Base-by-base conservation (phyloP, 1,139 yeast genomes). In the Scheffersomyces segobiensis region DNA sequence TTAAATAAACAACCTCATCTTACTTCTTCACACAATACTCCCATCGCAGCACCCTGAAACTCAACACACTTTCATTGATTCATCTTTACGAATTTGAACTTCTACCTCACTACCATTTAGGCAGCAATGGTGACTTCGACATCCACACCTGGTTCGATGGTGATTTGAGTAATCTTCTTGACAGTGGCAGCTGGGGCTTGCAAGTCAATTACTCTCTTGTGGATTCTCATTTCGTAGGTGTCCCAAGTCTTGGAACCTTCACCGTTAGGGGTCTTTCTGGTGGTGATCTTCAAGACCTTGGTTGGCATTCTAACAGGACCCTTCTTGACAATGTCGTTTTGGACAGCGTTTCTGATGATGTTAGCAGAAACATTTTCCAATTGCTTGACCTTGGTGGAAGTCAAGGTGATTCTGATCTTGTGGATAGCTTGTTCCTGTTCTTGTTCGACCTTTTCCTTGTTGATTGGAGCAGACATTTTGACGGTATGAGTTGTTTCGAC, bases 221-320 rank as follows among this genome's bases (percentile, higher is more conserved):
- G 99, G 87, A 96, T 93, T 89, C 98, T 93, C 97, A 96, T 91
- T 87, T 96, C 99, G 83, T 88, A 96, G 75, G 96, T 85, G 82
- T 96, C 99, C 98, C 98, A 96, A 76, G 99, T 96, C 93, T 96
- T 95, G 75, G 99, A 95, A 93, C 99, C 99, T 87, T 96, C 98
- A 93, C 99, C 99, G 83, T 96, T 96, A 77, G 99, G 99, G 79
- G 99, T 89, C 93, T 96, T 96, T 91, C 99, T 93, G 91, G 99
- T 95, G 86, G 97, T 88, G 86, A 96, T 88, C 85, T 91, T 93
- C 79, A 96, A 91, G 73, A 91, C 96, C 90, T 93, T 96, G 84
- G 99, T 96, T 86, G 99, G 99, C 86, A 96, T 85, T 90, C 99
- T 92, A 78, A 96, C 97, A 73, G 99, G 99, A 77, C 99, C 99